phyloP scores from a whole-genome alignment of 2,329 filamentous ascomycete genomes.

The Paecilomyces fulvus region DNA sequence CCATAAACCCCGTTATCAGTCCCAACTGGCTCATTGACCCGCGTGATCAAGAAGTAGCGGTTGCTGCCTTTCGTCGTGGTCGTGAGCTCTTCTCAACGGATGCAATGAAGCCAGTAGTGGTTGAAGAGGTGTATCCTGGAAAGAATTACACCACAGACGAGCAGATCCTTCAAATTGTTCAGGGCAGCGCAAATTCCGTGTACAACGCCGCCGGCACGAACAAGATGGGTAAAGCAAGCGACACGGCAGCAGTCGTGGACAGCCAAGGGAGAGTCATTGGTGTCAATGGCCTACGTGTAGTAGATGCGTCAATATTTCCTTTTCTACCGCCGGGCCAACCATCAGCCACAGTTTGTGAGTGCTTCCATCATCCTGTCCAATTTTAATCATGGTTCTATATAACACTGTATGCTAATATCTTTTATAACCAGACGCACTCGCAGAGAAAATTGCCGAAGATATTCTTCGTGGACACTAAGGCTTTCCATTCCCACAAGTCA shows the following conservation, averaged over 20 bases:
- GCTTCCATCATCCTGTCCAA: constrained; percentile 4
- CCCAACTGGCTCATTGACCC: background rate
- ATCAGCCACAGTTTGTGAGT: constrained; percentile 10
- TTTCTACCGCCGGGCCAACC: background rate
- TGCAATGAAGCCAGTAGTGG: background rate
- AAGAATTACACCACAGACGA: background rate
- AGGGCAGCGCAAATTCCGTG: background rate
- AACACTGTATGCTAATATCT: background rate
- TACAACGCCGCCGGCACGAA: constrained; percentile 6
- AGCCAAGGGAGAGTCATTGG: constrained; percentile 6
- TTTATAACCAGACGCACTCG: background rate
- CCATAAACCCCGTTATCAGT: background rate
- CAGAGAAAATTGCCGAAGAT: background rate
- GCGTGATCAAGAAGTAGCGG: background rate
- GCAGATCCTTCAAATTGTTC: background rate
- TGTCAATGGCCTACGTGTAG: constrained; percentile 8
- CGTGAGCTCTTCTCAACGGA: background rate
- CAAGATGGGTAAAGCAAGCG: constrained; percentile 5
- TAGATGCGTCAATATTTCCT: constrained; percentile 3
- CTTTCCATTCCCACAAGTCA: too few relatives aligned
- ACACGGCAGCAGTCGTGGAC: constrained; percentile 7
- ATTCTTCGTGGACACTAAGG: background rate
- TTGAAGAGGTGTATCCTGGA: background rate
- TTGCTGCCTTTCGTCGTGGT: background rate
- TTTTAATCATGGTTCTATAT: too few relatives aligned